Base-by-base conservation (phyloP, 345 rosid species). In the Dovyalis caffra region DNA sequence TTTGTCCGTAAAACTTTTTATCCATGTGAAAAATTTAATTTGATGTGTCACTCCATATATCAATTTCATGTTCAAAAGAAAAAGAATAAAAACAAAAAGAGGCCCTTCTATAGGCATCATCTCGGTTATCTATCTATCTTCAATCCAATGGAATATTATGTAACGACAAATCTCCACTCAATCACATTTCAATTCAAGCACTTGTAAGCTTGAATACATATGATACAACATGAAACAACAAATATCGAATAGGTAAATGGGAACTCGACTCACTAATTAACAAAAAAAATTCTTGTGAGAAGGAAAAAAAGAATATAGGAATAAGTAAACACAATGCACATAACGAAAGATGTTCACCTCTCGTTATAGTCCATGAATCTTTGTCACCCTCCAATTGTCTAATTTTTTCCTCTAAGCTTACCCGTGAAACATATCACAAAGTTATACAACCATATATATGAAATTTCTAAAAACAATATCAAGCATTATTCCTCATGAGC, bases 331-430 rank as follows among this genome's bases (percentile, higher is more conserved):
- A 31, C 28, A 40, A 14, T 38, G 20, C n/a, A 34, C 51, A 40
- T 20, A 20, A 20, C n/a, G 74, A 70, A 80, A 58, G 45, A 49
- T 23, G 38, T 26, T 35, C 76, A 90, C 95, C 93, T 91, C 89
- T 73, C n/a, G 76, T 75, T 68, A 68, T 74, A 53, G 77, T 64
- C 79, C 80, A 86, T 29, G 86, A 85, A 74, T 80, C 85, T 79
- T 80, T 87, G 43, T 86, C 89, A 70, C 72, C 72, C 77, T 88
- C 90, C 51, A 91, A 83, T 70, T 80, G 87, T 78, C 64, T 83
- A 61, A 87, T 21, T 78, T 82, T 86, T 71, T 83, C 87, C 79
- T 82, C 89, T 77, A 93, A 83, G 76, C 76, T 88, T 10, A 73
- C 86, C 95, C 90, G 91, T 74, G 77, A 74, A 72, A 79, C 45